Percentiles rank a stretch among this genome's conserved stretches.
These are phyloP conservation scores for Sarocladium oryzae DNA, from an alignment of 2,329 filamentous ascomycete genomes.

Conservation along the genomic window DNA sequence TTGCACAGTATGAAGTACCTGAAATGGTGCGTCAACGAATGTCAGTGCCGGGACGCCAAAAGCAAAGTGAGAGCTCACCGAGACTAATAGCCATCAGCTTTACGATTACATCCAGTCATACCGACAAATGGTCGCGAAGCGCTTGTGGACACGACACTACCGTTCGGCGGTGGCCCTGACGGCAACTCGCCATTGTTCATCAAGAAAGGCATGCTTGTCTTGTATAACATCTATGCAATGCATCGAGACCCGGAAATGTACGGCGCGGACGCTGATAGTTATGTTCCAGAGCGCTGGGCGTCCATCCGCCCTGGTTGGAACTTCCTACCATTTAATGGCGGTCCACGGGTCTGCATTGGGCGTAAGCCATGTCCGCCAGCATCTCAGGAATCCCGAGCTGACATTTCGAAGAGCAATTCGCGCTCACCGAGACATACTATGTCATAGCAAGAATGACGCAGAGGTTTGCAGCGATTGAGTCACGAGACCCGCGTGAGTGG, in stretches of 20 bases:
- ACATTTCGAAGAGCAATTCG: constrained; percentile 24
- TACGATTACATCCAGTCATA: constrained; percentile 45
- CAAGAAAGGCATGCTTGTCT: constrained; percentile 37
- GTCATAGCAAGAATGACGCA: constrained; percentile 28
- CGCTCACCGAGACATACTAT: constrained; percentile 27
- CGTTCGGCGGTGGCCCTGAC: constrained; percentile 44
- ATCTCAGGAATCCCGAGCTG: neutral
- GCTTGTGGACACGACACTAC: constrained; percentile 39
- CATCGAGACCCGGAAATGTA: constrained; percentile 31
- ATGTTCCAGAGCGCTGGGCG: constrained; percentile 33
- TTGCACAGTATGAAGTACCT: constrained; percentile 48
- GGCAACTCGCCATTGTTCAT: constrained; percentile 42
- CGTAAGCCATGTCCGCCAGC: constrained; percentile 20
- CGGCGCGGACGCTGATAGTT: constrained; percentile 21
- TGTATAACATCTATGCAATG: constrained; percentile 37
- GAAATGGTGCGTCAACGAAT: constrained; percentile 50
- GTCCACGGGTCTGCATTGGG: constrained; percentile 39
- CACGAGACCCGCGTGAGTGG: constrained; percentile 24
- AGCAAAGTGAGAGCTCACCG: neutral
- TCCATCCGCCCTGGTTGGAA: constrained; percentile 32
- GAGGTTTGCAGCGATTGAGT: constrained; percentile 22
- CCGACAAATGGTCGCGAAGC: constrained; percentile 37
- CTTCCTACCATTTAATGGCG: constrained; percentile 40
- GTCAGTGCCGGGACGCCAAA: constrained; percentile 29
- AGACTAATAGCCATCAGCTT: constrained; percentile 22